These are phyloP conservation scores for Penicillium sclerotigenum DNA, from an alignment of 2,329 filamentous ascomycete genomes.

Conservation along the genomic window DNA sequence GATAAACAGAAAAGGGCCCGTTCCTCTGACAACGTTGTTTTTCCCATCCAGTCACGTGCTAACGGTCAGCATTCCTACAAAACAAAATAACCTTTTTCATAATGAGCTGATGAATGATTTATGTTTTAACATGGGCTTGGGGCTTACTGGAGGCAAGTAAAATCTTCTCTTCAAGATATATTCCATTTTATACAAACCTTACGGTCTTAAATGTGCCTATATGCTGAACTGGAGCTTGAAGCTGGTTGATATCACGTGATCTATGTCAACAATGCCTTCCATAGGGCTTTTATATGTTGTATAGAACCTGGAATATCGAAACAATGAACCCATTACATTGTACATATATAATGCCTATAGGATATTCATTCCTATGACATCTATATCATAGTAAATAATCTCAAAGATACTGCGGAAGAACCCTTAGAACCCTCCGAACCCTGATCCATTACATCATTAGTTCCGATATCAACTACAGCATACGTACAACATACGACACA, in stretches of 20 bases:
- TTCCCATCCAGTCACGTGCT: slow-evolving; percentile 31
- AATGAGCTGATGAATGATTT: neutral
- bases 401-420: neutral
- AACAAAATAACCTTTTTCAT: slow-evolving; percentile 11
- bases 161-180: neutral
- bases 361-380: neutral
- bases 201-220: neutral
- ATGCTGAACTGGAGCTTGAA: neutral
- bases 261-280: neutral
- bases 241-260: neutral
- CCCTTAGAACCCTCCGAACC: neutral
- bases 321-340: too few relatives aligned
- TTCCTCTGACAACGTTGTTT: slow-evolving; percentile 45
- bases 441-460: neutral
- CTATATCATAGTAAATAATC: neutral
- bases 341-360: too few relatives aligned
- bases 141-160: neutral
- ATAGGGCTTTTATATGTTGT: neutral
- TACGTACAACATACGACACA: neutral
- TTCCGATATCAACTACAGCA: neutral
- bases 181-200: neutral
- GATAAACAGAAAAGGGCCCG: slow-evolving; percentile 41
- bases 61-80: slow-evolving; percentile 27
- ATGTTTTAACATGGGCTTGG: too few relatives aligned
- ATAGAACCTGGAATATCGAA: too few relatives aligned